phyloP scores from a whole-genome alignment of 2,329 filamentous ascomycete genomes.

The Diaporthe capsici region DNA sequence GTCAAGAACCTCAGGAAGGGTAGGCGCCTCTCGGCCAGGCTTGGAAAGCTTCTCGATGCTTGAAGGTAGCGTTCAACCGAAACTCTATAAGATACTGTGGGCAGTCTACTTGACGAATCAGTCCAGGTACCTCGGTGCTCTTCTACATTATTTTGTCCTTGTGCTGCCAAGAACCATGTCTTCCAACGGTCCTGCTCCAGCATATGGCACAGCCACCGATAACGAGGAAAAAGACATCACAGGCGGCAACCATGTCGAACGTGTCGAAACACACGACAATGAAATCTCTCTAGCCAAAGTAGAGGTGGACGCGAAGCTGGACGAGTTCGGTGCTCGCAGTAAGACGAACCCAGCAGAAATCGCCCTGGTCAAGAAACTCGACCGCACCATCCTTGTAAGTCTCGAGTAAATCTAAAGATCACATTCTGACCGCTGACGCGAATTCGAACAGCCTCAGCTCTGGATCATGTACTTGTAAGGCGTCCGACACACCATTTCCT shows the following conservation, averaged over 20 bases:
- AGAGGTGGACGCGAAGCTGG: not conserved
- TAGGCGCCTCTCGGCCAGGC: conserved; percentile 21
- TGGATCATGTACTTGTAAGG: conserved; percentile 27
- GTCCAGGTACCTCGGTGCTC: not conserved
- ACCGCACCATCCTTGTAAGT: conserved; percentile 54
- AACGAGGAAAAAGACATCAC: not conserved
- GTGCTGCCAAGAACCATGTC: not conserved
- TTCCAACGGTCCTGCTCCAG: not conserved
- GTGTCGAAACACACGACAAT: conserved; percentile 1
- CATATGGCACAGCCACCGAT: not conserved
- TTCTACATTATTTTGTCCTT: not conserved
- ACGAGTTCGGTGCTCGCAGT: conserved; percentile 48
- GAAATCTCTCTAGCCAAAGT: conserved; percentile 3
- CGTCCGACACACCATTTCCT: not conserved
- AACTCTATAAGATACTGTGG: not conserved
- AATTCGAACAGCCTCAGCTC: not conserved
- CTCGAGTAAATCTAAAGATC: fast-evolving
- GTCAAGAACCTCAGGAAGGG: conserved; percentile 11
- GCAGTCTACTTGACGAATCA: not conserved
- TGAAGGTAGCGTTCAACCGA: not conserved
- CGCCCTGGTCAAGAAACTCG: conserved; percentile 54
- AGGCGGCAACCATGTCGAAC: not conserved
- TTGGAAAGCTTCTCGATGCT: conserved; percentile 6
- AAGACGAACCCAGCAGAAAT: conserved; percentile 54
- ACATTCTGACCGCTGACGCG: not conserved